Percentiles rank a stretch among this genome's conserved stretches.
These are phyloP conservation scores for Colletotrichum tropicale DNA, from an alignment of 2,329 filamentous ascomycete species.

Conservation along the genomic window DNA sequence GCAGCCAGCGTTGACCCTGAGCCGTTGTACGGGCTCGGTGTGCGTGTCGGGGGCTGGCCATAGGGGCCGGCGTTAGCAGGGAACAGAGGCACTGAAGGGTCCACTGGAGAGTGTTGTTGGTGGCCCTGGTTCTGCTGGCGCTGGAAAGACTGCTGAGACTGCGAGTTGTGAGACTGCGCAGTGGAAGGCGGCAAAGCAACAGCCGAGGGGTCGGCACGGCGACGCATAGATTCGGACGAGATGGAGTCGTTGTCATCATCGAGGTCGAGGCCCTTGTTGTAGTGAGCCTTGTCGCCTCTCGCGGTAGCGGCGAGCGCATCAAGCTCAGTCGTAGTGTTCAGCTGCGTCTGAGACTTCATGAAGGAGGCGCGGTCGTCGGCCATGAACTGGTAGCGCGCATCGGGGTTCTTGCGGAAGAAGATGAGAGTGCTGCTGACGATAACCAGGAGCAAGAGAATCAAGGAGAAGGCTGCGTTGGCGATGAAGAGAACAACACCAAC, in stretches of 20 bases:
- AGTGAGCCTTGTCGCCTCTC: constrained; percentile 71
- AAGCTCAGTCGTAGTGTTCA: constrained; percentile 79
- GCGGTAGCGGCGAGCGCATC: constrained; percentile 90
- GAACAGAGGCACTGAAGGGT: constrained; percentile 48
- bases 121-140: constrained; percentile 23
- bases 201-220: constrained; percentile 32
- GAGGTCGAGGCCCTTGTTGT: constrained; percentile 41
- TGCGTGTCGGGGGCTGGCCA: constrained; percentile 31
- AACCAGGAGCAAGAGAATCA: constrained; percentile 83
- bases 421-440: constrained; percentile 66
- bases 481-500: constrained; percentile 91
- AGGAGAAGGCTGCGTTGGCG: constrained; percentile 81
- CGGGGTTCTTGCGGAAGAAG: constrained; percentile 90
- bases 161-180: constrained; percentile 7
- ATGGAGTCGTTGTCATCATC: constrained; percentile 48
- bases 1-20: constrained; percentile 32
- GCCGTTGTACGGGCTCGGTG: constrained; percentile 38
- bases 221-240: constrained; percentile 41
- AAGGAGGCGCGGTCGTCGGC: constrained; percentile 94
- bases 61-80: constrained; percentile 33
- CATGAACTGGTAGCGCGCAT: constrained; percentile 95
- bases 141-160: constrained; percentile 28
- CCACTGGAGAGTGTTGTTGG: constrained; percentile 41
- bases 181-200: constrained; percentile 30
- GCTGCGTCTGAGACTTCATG: constrained; percentile 91